Evolutionary conservation across 1,139 yeast genomes (phyloP), one percentile per base, ranked within the genome.

Genomic region (Blastobotrys petasosporus): DNA sequence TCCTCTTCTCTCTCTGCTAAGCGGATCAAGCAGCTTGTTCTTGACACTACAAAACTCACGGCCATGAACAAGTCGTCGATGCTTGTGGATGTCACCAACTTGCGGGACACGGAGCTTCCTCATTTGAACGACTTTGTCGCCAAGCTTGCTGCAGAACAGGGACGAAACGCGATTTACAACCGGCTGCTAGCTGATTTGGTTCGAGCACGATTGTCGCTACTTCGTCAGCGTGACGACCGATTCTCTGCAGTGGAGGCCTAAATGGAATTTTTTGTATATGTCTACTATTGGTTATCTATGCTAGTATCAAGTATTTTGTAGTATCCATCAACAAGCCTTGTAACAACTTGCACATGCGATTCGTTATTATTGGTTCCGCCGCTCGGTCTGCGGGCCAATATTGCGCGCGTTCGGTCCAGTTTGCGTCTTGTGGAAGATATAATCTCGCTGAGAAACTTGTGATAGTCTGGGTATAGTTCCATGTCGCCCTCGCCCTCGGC

Each of bases 41-140:
- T 68, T 15, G 69, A 73, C 3, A 75, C 76, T 9, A 68, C 79
- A 35, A 64, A 72, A 49, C 42, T 58, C 32, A 74, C 82, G 20
- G 73, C 76, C 0, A 63, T 71, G 40, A 92, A 88, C 65, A 78
- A 83, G 44, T 80, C 94, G 7, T 85, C 95, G 1, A 92, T 90
- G 97, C 74, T 95, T 56, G 87, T 85, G 54, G 97, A 90, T 57
- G 73, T 84, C 1, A 63, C 77, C 39, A 69, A 74, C 52, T 68
- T 79, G 45, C 73, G 80, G 52, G 71, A 70, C 23, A 83, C 94
- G 0, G 98, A 90, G 60, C 76, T 90, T 29, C 83, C 82, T 50
- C 83, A 76, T 62, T 80, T 90, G 50, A 90, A 87, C 59, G 95
- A 95, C 2, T 81, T 77, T 58, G 70, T 88, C 12, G 76, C 73